A percentile compares a stretch with the other conserved stretches of the same genome.
Evolutionary conservation across 2,329 filamentous ascomycete genomes (phyloP).

Genomic region (Elsinoe ampelina): DNA sequence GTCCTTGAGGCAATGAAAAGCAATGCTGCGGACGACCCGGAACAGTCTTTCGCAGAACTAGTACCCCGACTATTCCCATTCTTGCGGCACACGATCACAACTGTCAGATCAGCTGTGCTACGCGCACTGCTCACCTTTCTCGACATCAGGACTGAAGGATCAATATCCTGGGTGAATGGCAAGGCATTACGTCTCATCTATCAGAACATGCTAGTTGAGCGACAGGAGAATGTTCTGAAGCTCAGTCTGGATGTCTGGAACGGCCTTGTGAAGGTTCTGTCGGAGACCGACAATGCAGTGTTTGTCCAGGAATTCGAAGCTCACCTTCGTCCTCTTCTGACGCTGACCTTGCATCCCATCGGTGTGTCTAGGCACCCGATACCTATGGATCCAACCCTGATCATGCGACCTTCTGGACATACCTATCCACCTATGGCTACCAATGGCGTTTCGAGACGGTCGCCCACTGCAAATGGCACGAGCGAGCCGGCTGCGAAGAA

Average conservation of each 20-base stretch:
- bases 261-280: slow-evolving; percentile 61
- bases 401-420: slow-evolving; percentile 87
- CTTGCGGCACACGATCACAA: slow-evolving; percentile 92
- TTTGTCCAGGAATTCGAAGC: slow-evolving; percentile 63
- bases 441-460: slow-evolving; percentile 29
- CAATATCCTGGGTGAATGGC: slow-evolving; percentile 85
- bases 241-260: slow-evolving; percentile 83
- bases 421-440: slow-evolving; percentile 54
- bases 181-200: slow-evolving; percentile 82
- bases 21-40: slow-evolving; percentile 72
- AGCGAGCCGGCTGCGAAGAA: slow-evolving; percentile 60
- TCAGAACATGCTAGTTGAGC: slow-evolving; percentile 89
- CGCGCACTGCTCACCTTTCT: slow-evolving; percentile 90
- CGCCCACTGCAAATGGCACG: slow-evolving; percentile 35
- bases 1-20: slow-evolving; percentile 89
- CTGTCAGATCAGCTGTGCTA: slow-evolving; percentile 83
- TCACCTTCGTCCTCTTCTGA: slow-evolving; percentile 72
- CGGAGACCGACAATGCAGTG: slow-evolving; percentile 49
- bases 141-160: slow-evolving; percentile 67
- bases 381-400: slow-evolving; percentile 79
- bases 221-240: slow-evolving; percentile 71
- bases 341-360: slow-evolving; percentile 79
- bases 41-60: slow-evolving; percentile 82
- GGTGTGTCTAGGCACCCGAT: slow-evolving; percentile 85
- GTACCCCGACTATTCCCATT: slow-evolving; percentile 94